Evolutionary conservation across 2,329 filamentous ascomycete species (phyloP).

Genomic region (Penicillium vulpinum): DNA sequence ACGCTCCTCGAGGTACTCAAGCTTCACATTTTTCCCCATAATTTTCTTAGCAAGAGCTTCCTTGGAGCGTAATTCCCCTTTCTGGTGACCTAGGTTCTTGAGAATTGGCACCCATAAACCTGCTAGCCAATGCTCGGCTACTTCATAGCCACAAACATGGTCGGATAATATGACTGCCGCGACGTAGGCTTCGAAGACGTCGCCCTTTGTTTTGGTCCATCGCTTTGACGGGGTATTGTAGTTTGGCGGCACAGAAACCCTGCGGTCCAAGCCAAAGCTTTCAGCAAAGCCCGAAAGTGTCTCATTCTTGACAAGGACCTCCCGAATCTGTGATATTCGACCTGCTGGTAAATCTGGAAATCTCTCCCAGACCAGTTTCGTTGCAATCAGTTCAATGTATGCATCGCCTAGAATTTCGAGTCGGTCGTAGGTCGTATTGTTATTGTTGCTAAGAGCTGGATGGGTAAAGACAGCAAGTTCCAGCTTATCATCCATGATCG

Average conservation of each 20-base stretch:
- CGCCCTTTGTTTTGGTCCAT: slow-evolving; percentile 73
- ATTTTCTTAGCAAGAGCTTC: slow-evolving; percentile 55
- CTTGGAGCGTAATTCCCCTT: slow-evolving; percentile 50
- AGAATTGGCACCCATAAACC: slow-evolving; percentile 71
- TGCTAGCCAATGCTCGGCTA: slow-evolving; percentile 70
- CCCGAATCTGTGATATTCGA: slow-evolving; percentile 71
- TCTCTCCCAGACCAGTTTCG: slow-evolving; percentile 71
- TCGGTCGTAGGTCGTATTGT: slow-evolving; percentile 65
- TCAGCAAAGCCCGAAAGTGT: slow-evolving; percentile 70
- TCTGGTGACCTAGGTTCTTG: slow-evolving; percentile 32
- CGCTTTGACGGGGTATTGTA: slow-evolving; percentile 50
- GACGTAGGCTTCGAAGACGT: slow-evolving; percentile 89
- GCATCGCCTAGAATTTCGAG: slow-evolving; percentile 89
- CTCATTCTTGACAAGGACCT: slow-evolving; percentile 76
- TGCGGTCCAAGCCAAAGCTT: slow-evolving; percentile 69
- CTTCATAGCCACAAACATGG: slow-evolving; percentile 60
- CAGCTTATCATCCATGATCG: slow-evolving; percentile 59
- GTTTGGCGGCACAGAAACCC: slow-evolving; percentile 58
- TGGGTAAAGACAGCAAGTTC: slow-evolving; percentile 69
- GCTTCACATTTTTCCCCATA: slow-evolving; percentile 56
- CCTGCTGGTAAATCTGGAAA: slow-evolving; percentile 68
- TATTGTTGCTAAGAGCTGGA: slow-evolving; percentile 46
- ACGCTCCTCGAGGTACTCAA: slow-evolving; percentile 59
- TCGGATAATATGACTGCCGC: slow-evolving; percentile 74
- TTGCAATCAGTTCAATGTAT: slow-evolving; percentile 75